Base-by-base conservation (phyloP, 768 basidiomycete species). In the Holtermanniella nyarrowii region DNA sequence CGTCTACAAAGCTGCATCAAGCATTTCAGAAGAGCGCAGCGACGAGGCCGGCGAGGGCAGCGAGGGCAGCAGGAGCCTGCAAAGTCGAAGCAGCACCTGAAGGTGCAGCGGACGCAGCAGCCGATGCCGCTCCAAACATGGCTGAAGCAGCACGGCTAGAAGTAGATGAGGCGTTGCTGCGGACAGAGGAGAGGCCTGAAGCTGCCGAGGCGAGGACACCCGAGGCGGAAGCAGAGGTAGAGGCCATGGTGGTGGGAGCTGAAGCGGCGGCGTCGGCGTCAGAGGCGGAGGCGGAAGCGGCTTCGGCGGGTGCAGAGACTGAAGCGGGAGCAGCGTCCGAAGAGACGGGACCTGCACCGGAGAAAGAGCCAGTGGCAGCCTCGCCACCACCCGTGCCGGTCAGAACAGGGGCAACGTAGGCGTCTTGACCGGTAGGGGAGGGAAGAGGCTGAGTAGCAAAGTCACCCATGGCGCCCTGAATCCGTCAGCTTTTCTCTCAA, bases 371-470 rank as follows among this genome's bases (percentile, higher is more conserved):
- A 26, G 62, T 59, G 39, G 60, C 65, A 26, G 65, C 65, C 40
- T 31, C 58, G 47, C 65, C 65, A 52, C 65, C 65, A 31, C 65
- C 65, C 23, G 53, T 59, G 20, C 61, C 66, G 42, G 66, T 68
- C 40, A 70, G 49, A 13, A 59, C 46, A 25, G 66, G 65, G 42
- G 65, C 62, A 22, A 39, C 26, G 59, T 72, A 72, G 25, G 22
- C 27, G 44, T 44, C 63, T 58, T 44, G 48, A 23, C 37, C 46
- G 44, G 62, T 57, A 13, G 62, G 57, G 5, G 57, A 49, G 31
- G 68, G 60, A n/a, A 63, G 46, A 26, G 60, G 42, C 12, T 18
- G 13, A 43, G 63, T 62, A n/a, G 54, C 55, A 60, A 64, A 61
- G 26, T 26, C 44, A 47, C 48, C 41, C 24, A 48, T 31, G 49